Conservation (phyloP, 1,284 basidiomycete species). For the Grifola frondosa region DNA sequence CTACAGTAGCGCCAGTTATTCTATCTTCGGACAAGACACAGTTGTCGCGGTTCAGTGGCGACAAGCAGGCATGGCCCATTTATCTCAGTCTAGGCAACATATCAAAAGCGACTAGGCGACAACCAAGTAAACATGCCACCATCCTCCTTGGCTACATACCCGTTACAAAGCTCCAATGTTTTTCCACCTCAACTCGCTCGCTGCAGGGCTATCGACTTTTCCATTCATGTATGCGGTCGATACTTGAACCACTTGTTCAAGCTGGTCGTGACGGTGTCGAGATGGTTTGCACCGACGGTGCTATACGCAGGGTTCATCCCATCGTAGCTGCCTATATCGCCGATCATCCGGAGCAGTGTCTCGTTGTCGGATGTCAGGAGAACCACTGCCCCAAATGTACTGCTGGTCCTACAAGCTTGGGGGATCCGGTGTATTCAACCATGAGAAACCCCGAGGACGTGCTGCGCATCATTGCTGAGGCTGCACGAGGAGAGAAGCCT, state of each 20-base stretch:
- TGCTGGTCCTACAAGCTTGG: constrained; percentile 2
- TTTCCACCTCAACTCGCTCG: constrained; percentile 14
- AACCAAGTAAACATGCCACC: constrained; percentile 26
- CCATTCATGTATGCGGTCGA: constrained; percentile 21
- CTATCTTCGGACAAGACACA: constrained; percentile 40
- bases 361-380: constrained; percentile 23
- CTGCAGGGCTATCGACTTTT: constrained; percentile 17
- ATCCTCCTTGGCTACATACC: constrained; percentile 43
- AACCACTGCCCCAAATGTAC: constrained; percentile 23
- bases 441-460: constrained; percentile 6
- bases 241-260: constrained; percentile 32
- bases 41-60: constrained; percentile 33
- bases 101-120: constrained; percentile 27
- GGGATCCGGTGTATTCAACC: constrained; percentile 7
- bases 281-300: constrained; percentile 37
- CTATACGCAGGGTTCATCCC: constrained; percentile 30
- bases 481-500: constrained; percentile 2
- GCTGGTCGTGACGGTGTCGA: constrained; percentile 36
- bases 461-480: constrained; percentile 2
- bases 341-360: constrained; percentile 44
- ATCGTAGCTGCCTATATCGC: constrained; percentile 43
- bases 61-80: constrained; percentile 37
- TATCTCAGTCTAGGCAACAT: constrained; percentile 42
- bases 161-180: constrained; percentile 38
- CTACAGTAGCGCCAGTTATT: constrained; percentile 8